These are phyloP conservation scores for Penicillium brasilianum DNA, from an alignment of 2,329 filamentous ascomycete genomes.

Conservation along the genomic window DNA sequence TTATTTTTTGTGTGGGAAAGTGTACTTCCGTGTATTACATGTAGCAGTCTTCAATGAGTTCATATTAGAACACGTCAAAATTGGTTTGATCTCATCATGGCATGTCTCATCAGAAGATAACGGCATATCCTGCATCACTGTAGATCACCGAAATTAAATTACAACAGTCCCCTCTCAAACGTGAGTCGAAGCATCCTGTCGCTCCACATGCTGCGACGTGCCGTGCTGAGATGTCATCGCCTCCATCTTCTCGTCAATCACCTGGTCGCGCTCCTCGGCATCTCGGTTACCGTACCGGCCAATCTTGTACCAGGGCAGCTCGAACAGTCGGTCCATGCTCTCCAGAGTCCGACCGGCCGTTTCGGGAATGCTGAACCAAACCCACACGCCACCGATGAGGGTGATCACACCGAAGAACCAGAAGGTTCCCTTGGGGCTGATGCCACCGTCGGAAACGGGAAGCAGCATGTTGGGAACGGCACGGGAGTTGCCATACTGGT, in stretches of 20 bases:
- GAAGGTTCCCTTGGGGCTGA: conserved; percentile 70
- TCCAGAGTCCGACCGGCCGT: conserved; percentile 62
- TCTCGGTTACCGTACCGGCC: conserved; percentile 53
- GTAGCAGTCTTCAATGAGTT: background rate
- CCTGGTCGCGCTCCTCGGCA: conserved; percentile 36
- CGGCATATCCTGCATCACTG: background rate
- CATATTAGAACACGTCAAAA: background rate
- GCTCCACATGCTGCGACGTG: conserved; percentile 27
- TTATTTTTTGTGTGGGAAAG: background rate
- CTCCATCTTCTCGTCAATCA: conserved; percentile 34
- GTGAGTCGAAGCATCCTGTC: conserved; percentile 15
- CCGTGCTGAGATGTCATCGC: conserved; percentile 22
- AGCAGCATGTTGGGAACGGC: conserved; percentile 78
- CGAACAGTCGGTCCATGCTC: conserved; percentile 74
- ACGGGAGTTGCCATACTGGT: conserved; percentile 77
- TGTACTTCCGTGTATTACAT: background rate
- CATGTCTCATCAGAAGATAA: conserved; percentile 6
- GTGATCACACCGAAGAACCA: conserved; percentile 76
- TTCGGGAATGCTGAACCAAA: conserved; percentile 74
- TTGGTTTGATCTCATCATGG: background rate
- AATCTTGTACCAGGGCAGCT: conserved; percentile 75
- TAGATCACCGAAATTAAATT: background rate
- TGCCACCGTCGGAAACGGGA: conserved; percentile 38
- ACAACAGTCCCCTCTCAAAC: conserved; percentile 8
- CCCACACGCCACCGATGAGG: conserved; percentile 69